Conservation (phyloP, 2,329 filamentous ascomycete genomes). For the Aureobasidium leucospermi region DNA sequence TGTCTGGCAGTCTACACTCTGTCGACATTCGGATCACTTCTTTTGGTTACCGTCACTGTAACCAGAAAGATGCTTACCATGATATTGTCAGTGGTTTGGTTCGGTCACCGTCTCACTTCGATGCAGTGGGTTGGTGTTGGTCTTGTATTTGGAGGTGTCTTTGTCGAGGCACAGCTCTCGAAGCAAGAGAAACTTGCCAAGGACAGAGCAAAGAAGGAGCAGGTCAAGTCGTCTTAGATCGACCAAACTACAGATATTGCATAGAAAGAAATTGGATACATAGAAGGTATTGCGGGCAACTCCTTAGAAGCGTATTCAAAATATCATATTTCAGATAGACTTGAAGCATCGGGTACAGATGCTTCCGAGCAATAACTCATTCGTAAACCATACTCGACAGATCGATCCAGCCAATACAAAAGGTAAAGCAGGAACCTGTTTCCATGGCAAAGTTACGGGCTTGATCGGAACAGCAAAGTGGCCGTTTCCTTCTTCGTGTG, state of each 20-base stretch:
- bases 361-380: background rate
- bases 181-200: constrained; percentile 78
- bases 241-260: background rate
- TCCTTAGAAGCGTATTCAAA: background rate
- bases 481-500: background rate
- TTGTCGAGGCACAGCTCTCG: constrained; percentile 77
- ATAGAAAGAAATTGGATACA: background rate
- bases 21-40: constrained; percentile 80
- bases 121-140: constrained; percentile 93
- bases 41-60: constrained; percentile 93
- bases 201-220: constrained; percentile 43
- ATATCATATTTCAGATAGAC: background rate
- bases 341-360: background rate
- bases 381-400: background rate
- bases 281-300: background rate
- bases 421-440: background rate
- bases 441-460: background rate
- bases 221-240: background rate
- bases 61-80: constrained; percentile 99
- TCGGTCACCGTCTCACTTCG: constrained; percentile 76
- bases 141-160: constrained; percentile 91
- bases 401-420: background rate
- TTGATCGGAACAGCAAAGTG: background rate
- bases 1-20: constrained; percentile 64
- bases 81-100: constrained; percentile 91